Conservation (phyloP, 805 yeast genomes). For the Pichia ethanolica region DNA sequence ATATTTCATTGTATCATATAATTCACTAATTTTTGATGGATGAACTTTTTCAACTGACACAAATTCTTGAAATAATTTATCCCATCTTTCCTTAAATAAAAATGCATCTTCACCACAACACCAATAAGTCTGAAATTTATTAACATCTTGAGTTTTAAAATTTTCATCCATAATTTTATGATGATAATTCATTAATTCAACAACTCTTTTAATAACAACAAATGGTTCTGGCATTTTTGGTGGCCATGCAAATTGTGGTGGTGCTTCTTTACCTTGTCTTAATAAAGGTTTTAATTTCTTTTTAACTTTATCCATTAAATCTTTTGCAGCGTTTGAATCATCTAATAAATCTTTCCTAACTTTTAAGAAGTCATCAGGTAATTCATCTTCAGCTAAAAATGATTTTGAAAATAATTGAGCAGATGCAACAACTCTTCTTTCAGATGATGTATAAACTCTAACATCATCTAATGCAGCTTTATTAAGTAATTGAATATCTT, state of each 20-base stretch:
- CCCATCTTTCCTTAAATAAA: conserved; percentile 94
- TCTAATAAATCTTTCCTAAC: conserved; percentile 87
- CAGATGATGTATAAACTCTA: conserved; percentile 83
- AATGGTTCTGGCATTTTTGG: conserved; percentile 97
- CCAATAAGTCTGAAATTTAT: conserved; percentile 72
- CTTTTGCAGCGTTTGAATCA: conserved; percentile 97
- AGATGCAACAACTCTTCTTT: conserved; percentile 87
- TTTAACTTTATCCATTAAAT: conserved; percentile 94
- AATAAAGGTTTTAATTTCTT: conserved; percentile 90
- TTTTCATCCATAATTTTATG: conserved; percentile 76
- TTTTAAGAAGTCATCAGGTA: conserved; percentile 71
- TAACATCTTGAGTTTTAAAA: conserved; percentile 58
- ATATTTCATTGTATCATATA: conserved; percentile 96
- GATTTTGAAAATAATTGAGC: conserved; percentile 81
- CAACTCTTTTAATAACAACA: conserved; percentile 86
- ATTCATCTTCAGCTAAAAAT: conserved; percentile 58
- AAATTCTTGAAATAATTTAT: conserved; percentile 87
- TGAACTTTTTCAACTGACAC: conserved; percentile 91
- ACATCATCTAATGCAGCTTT: conserved; percentile 79
- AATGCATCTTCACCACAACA: conserved; percentile 94
- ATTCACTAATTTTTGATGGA: conserved; percentile 92
- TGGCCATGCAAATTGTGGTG: conserved; percentile 98
- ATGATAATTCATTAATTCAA: conserved; percentile 91
- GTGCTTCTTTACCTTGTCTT: conserved; percentile 94
- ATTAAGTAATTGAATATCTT: conserved; percentile 80